Conservation (phyloP, 2,329 filamentous ascomycete species). For the Clarireedia monteithiana region DNA sequence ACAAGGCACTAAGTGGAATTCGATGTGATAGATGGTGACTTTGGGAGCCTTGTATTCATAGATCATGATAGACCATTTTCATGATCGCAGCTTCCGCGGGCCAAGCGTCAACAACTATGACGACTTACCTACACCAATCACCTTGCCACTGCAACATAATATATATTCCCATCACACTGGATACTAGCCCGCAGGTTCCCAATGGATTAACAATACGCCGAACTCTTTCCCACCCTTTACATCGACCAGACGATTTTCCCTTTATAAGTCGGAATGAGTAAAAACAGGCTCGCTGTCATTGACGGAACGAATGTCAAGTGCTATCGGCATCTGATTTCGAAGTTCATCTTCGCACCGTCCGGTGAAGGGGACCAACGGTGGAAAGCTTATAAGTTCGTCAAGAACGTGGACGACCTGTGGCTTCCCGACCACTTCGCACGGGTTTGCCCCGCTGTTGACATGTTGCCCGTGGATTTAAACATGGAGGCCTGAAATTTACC, state of each 20-base stretch:
- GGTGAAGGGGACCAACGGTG: too few relatives aligned
- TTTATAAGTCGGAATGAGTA: slow-evolving; percentile 15
- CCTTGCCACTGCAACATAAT: slow-evolving; percentile 15
- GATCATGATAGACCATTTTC: slow-evolving; percentile 14
- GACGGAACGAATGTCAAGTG: too few relatives aligned
- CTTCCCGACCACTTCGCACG: too few relatives aligned
- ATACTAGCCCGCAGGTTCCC: slow-evolving; percentile 18
- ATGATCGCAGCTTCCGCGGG: slow-evolving; percentile 12
- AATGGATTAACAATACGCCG: slow-evolving; percentile 13
- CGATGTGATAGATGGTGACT: too few relatives aligned
- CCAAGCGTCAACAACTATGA: slow-evolving; percentile 13
- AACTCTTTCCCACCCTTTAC: slow-evolving; percentile 3
- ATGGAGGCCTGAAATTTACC: too few relatives aligned
- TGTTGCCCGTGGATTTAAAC: too few relatives aligned
- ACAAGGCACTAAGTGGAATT: too few relatives aligned
- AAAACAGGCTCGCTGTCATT: slow-evolving; percentile 7
- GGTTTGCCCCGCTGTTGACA: too few relatives aligned
- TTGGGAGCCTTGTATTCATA: slow-evolving; percentile 2
- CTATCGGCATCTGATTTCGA: too few relatives aligned
- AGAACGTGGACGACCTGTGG: too few relatives aligned
- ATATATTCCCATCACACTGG: slow-evolving; percentile 18
- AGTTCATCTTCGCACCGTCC: too few relatives aligned
- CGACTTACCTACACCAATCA: slow-evolving; percentile 16
- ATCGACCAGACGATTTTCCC: slow-evolving; percentile 15
- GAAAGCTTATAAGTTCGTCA: too few relatives aligned